phyloP scores from a whole-genome alignment of 1,284 basidiomycete genomes.

The Cryptococcus depauperatus region DNA sequence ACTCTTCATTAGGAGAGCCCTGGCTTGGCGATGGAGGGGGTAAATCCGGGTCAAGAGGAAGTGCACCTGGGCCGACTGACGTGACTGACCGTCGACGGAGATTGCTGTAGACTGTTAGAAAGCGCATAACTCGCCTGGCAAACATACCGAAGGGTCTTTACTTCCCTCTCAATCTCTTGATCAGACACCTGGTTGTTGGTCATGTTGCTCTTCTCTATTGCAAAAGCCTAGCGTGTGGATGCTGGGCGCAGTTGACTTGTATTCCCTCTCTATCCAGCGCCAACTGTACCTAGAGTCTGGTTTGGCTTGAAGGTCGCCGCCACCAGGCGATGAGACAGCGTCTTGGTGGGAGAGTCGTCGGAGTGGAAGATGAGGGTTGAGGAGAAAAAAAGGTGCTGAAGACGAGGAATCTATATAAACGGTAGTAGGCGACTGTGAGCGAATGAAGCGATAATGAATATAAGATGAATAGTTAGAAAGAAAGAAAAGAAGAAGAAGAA shows the following conservation, averaged over 20 bases:
- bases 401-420: too few species aligned
- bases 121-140: not conserved
- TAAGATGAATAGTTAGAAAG: too few species aligned
- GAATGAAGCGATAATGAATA: too few species aligned
- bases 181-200: conserved; percentile 47
- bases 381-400: too few species aligned
- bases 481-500: too few species aligned
- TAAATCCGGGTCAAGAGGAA: conserved; percentile 78
- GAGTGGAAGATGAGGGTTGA: too few species aligned
- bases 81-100: conserved; percentile 69
- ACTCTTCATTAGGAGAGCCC: conserved; percentile 7
- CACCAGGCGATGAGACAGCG: too few species aligned
- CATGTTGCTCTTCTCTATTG: conserved; percentile 6
- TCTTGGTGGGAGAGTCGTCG: too few species aligned
- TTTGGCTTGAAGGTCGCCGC: too few species aligned
- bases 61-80: conserved; percentile 61
- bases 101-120: conserved; percentile 48
- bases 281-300: too few species aligned
- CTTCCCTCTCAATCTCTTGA: conserved; percentile 76
- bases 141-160: conserved; percentile 59
- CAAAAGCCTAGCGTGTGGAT: conserved; percentile 2
- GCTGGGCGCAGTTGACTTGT: not conserved
- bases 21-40: conserved; percentile 47
- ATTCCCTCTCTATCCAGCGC: too few species aligned
- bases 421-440: too few species aligned